Evolutionary conservation across 345 rosid genomes (phyloP).

Genomic region (Capsella bursapastoris): DNA sequence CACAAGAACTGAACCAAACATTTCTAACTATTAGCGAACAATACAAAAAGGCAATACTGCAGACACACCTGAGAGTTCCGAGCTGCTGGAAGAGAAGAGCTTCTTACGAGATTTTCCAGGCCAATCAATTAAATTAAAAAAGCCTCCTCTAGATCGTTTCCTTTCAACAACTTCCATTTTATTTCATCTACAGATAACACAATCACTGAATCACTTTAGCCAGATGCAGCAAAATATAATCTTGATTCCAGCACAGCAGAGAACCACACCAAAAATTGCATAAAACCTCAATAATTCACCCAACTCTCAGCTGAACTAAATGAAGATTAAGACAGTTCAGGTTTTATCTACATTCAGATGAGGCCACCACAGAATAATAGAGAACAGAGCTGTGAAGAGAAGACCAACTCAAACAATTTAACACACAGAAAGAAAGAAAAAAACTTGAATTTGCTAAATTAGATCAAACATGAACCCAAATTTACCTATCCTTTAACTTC

Average conservation of each 20-base stretch:
- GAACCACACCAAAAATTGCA: background rate
- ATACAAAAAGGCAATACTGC: background rate
- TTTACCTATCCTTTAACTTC: conserved; percentile 24
- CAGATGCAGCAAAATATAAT: conserved; percentile 4
- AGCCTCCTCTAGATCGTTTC: conserved; percentile 72
- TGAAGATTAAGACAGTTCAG: conserved; percentile 26
- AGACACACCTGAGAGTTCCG: conserved; percentile 58
- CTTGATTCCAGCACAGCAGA: conserved; percentile 8
- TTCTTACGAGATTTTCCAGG: conserved; percentile 83
- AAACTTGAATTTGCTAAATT: background rate
- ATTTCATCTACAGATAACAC: conserved; percentile 39
- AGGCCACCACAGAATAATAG: conserved; percentile 36
- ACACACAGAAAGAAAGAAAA: conserved; percentile 10
- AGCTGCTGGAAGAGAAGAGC: conserved; percentile 59
- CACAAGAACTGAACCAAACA: no score
- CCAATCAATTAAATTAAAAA: conserved; percentile 79
- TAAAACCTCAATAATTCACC: conserved; percentile 16
- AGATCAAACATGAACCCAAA: conserved; percentile 2
- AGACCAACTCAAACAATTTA: conserved; percentile 23
- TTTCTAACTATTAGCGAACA: no score
- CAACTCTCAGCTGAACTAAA: conserved; percentile 17
- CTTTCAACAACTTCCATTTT: conserved; percentile 72
- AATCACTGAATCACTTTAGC: conserved; percentile 7
- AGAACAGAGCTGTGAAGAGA: conserved; percentile 15
- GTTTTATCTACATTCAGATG: background rate